Evolutionary conservation across 345 rosid genomes (phyloP).

Genomic region (Citrus hindsii): DNA sequence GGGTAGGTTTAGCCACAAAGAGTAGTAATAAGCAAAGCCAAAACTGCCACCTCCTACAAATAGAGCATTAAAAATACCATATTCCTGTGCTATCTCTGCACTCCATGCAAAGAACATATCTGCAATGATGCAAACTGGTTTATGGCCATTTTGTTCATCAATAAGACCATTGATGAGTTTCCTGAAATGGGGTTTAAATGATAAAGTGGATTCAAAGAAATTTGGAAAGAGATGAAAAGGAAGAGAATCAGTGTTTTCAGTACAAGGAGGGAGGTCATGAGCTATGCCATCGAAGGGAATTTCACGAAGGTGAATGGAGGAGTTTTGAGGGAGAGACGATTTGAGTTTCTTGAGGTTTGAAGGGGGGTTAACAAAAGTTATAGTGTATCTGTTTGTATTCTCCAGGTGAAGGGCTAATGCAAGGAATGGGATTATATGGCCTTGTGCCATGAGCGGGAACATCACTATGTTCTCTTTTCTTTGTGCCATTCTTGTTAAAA

Average conservation of each 20-base stretch:
- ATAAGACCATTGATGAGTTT: slow-evolving; percentile 20
- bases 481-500: not conserved
- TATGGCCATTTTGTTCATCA: slow-evolving; percentile 4
- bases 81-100: slow-evolving; percentile 19
- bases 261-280: slow-evolving; percentile 43
- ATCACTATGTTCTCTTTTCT: slow-evolving; percentile 19
- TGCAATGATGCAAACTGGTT: slow-evolving; percentile 30
- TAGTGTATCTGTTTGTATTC: slow-evolving; percentile 6
- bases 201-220: slow-evolving; percentile 36
- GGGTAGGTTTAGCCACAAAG: slow-evolving; percentile 26
- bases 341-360: slow-evolving; percentile 32
- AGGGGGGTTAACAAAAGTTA: slow-evolving; percentile 27
- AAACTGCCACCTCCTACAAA: slow-evolving; percentile 21
- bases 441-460: slow-evolving; percentile 46
- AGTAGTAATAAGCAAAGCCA: slow-evolving; percentile 28
- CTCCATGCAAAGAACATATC: not conserved
- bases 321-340: slow-evolving; percentile 25
- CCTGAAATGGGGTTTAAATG: slow-evolving; percentile 31
- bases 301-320: slow-evolving; percentile 38
- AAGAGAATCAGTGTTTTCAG: slow-evolving; percentile 40
- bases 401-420: slow-evolving; percentile 40
- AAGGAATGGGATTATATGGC: slow-evolving; percentile 41
- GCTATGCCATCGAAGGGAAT: slow-evolving; percentile 38
- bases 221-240: slow-evolving; percentile 33
- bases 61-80: slow-evolving; percentile 29